Evolutionary conservation across 2,329 filamentous ascomycete genomes (phyloP).

Genomic region (Penicillium sp.): DNA sequence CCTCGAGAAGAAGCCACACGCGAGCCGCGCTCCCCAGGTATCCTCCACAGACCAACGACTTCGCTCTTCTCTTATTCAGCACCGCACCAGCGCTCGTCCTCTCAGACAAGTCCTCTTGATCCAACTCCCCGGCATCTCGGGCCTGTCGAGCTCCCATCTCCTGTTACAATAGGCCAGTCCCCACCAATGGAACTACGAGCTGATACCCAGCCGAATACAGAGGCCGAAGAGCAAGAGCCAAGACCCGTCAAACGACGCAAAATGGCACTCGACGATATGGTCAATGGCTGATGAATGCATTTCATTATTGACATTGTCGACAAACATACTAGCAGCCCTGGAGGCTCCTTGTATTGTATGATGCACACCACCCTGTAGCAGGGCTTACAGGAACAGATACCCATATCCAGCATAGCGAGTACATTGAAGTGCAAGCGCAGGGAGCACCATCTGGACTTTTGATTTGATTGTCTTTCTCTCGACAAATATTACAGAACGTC

Average conservation of each 20-base stretch:
- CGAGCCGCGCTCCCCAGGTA: constrained; percentile 19
- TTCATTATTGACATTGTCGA: neutral
- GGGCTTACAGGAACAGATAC: constrained; percentile 21
- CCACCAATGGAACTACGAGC: constrained; percentile 11
- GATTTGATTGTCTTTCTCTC: neutral
- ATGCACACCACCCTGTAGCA: constrained; percentile 18
- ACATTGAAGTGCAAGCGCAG: neutral
- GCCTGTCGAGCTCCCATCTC: constrained; percentile 16
- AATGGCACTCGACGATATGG: constrained; percentile 41
- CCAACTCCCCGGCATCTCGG: constrained; percentile 22
- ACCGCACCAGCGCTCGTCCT: constrained; percentile 23
- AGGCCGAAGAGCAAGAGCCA: constrained; percentile 19
- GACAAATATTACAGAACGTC: neutral
- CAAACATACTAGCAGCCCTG: constrained; percentile 6
- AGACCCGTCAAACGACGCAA: constrained; percentile 35
- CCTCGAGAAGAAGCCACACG: constrained; percentile 22
- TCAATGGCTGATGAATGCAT: constrained; percentile 29
- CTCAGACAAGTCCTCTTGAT: constrained; percentile 22
- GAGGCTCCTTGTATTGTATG: constrained; percentile 23
- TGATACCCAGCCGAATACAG: constrained; percentile 14
- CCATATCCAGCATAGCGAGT: constrained; percentile 5
- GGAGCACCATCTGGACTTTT: neutral
- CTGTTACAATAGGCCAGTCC: constrained; percentile 16
- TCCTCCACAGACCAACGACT: constrained; percentile 23
- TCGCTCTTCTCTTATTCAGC: constrained; percentile 26